phyloP scores from a whole-genome alignment of 805 yeast species.

The Candida golubevii region DNA sequence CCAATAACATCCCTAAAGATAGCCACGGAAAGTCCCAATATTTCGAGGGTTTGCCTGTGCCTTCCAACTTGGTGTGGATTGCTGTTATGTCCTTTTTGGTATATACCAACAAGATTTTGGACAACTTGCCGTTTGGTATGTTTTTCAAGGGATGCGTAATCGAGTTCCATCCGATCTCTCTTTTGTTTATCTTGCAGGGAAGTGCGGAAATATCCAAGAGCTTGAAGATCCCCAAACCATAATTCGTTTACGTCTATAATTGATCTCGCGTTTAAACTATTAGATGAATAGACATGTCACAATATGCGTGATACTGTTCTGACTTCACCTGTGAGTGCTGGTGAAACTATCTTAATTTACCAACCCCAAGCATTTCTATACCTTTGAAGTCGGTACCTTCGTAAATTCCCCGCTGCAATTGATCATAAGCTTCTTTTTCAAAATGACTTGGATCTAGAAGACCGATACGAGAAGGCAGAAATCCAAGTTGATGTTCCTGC shows the following conservation, averaged over 20 bases:
- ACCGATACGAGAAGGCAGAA: constrained; percentile 27
- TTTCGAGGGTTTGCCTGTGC: constrained; percentile 96
- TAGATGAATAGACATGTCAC: too few species aligned
- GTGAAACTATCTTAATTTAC: not conserved
- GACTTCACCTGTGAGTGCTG: too few species aligned
- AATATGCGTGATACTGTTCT: too few species aligned
- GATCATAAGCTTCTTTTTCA: constrained; percentile 21
- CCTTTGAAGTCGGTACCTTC: constrained; percentile 21
- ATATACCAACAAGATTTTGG: constrained; percentile 44
- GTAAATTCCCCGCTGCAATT: constrained; percentile 26
- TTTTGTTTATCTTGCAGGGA: constrained; percentile 72
- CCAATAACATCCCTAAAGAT: constrained; percentile 89
- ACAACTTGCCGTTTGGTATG: constrained; percentile 63
- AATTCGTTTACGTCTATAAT: constrained; percentile 3
- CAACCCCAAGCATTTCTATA: constrained; percentile 14
- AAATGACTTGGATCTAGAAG: constrained; percentile 38
- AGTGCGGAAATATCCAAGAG: constrained; percentile 90
- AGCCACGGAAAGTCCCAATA: constrained; percentile 78
- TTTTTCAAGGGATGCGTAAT: constrained; percentile 49
- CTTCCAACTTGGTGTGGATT: constrained; percentile 77
- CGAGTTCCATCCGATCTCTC: constrained; percentile 72
- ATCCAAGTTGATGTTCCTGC: constrained; percentile 26
- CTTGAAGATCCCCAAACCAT: constrained; percentile 85
- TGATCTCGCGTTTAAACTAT: too few species aligned
- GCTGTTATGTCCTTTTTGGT: constrained; percentile 67